phyloP scores from a whole-genome alignment of 208 protist species.

The Leishmania arabica region DNA sequence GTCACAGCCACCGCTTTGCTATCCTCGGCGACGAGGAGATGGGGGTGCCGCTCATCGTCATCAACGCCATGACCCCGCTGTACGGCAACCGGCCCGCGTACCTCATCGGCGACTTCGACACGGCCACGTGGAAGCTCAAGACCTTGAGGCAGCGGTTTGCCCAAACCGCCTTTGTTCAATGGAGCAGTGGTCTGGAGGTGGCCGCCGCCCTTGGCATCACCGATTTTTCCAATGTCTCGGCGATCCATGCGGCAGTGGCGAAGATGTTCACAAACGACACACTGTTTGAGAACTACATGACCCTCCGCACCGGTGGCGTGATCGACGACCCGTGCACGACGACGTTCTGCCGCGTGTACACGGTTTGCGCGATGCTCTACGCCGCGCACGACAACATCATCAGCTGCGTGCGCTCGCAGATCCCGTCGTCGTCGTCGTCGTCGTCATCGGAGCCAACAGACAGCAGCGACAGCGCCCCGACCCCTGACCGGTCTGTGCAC shows the following conservation, averaged over 20 bases:
- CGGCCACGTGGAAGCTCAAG: constrained; percentile 30
- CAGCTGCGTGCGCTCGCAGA: constrained; percentile 31
- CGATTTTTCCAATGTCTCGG: constrained; percentile 36
- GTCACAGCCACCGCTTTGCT: constrained; percentile 77
- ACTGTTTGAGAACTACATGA: constrained; percentile 53
- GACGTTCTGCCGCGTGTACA: constrained; percentile 55
- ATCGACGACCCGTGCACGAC: constrained; percentile 38
- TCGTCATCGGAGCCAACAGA: not conserved
- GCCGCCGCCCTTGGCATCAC: constrained; percentile 42
- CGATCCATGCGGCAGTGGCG: constrained; percentile 23
- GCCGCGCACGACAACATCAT: constrained; percentile 40
- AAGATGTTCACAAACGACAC: constrained; percentile 42
- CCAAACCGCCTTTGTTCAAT: constrained; percentile 17
- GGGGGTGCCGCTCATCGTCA: constrained; percentile 39
- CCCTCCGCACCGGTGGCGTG: constrained; percentile 49
- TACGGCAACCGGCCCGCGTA: constrained; percentile 71
- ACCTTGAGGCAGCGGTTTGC: constrained; percentile 60
- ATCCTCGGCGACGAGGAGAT: constrained; percentile 32
- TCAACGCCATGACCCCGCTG: constrained; percentile 27
- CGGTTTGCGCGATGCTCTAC: constrained; percentile 54
- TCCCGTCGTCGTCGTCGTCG: not conserved
- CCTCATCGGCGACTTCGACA: constrained; percentile 51
- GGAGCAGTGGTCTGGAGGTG: constrained; percentile 41
- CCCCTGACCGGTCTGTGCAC: constrained; percentile 15
- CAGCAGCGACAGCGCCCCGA: constrained; percentile 11